Evolutionary conservation across 2,329 filamentous ascomycete genomes (phyloP).

Genomic region (Sodiomyces alkalinus): DNA sequence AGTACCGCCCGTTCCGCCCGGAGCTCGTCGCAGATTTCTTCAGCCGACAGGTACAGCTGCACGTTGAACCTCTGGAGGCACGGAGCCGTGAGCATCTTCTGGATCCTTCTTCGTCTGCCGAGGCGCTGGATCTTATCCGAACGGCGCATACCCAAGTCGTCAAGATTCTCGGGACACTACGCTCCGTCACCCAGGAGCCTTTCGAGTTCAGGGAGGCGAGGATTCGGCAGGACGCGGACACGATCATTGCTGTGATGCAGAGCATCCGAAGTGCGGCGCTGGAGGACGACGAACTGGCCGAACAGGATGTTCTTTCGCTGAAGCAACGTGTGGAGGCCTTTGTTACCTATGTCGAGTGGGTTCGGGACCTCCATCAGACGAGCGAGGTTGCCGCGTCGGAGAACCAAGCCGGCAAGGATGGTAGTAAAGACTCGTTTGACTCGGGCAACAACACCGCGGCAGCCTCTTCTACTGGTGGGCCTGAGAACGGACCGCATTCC

Average conservation of each 20-base stretch:
- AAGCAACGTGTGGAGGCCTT: background rate
- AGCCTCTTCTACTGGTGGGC: no score
- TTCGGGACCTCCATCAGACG: no score
- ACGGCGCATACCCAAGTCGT: background rate
- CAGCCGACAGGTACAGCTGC: background rate
- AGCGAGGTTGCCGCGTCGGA: no score
- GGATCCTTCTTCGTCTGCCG: background rate
- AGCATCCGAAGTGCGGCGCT: background rate
- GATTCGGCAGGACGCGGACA: background rate
- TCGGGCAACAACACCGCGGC: no score
- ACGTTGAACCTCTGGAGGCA: background rate
- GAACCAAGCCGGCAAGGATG: no score
- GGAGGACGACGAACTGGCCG: background rate
- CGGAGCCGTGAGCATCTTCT: background rate
- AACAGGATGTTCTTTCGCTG: background rate
- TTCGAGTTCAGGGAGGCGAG: background rate
- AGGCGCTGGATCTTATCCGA: background rate
- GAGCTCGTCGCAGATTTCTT: conserved; percentile 1
- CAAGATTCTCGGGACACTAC: background rate
- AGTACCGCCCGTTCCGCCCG: background rate
- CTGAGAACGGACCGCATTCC: no score
- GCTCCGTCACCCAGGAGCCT: background rate
- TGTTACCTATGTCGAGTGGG: background rate
- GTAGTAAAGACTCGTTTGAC: no score
- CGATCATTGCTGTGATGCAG: background rate